Conservation (phyloP, 495 filamentous ascomycete species). For the Penicillium manginii region DNA sequence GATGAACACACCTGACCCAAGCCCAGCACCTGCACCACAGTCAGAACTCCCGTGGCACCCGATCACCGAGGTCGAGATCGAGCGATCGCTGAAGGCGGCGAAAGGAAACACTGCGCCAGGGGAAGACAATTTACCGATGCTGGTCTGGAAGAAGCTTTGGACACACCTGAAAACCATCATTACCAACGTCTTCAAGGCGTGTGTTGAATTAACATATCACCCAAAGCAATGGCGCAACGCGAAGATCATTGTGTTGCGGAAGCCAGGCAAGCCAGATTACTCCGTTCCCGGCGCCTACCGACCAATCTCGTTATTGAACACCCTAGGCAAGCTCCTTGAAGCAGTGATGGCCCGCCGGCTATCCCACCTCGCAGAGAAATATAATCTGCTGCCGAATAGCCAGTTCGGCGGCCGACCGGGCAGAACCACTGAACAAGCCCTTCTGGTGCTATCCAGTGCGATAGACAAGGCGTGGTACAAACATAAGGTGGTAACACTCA, state of each 20-base stretch:
- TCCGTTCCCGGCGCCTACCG: no score
- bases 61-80: constrained; percentile 30
- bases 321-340: no score
- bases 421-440: neutral
- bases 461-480: constrained; percentile 4
- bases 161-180: constrained; percentile 16
- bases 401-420: neutral
- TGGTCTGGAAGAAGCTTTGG: constrained; percentile 29
- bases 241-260: constrained; percentile 28
- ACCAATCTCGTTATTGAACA: no score
- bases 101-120: constrained; percentile 30
- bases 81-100: constrained; percentile 22
- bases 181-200: neutral
- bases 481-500: neutral
- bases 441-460: constrained; percentile 14
- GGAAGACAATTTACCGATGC: constrained; percentile 26
- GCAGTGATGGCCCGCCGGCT: no score
- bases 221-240: constrained; percentile 19
- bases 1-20: constrained; percentile 19
- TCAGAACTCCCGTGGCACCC: constrained; percentile 24
- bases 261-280: constrained; percentile 21
- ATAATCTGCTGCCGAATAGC: neutral
- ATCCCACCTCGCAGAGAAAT: no score
- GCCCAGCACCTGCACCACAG: no score
- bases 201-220: constrained; percentile 22